Percentiles rank a stretch among this genome's conserved stretches.
These are phyloP conservation scores for Cenchrus americanus DNA, from an alignment of 176 grass and related monocot species.

Conservation along the genomic window DNA sequence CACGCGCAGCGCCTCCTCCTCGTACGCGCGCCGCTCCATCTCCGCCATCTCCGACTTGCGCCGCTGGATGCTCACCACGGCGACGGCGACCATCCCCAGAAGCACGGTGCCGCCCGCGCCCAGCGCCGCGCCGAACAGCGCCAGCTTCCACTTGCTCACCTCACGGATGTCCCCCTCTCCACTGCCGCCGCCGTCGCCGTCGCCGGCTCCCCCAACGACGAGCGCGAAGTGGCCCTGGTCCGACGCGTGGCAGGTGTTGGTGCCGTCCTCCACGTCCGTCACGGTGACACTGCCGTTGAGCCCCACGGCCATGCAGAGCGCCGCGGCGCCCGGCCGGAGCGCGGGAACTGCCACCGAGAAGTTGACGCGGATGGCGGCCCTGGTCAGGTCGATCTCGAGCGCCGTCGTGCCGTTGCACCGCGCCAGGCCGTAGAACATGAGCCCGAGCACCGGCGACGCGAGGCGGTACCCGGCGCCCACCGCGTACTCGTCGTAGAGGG, in stretches of 20 bases:
- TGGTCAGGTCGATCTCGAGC: slow-evolving; percentile 53
- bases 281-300: slow-evolving; percentile 50
- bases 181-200: neutral
- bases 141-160: slow-evolving; percentile 83
- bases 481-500: slow-evolving; percentile 55
- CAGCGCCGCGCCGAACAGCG: slow-evolving; percentile 65
- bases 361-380: slow-evolving; percentile 73
- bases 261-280: slow-evolving; percentile 54
- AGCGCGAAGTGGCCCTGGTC: slow-evolving; percentile 88
- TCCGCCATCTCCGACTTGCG: slow-evolving; percentile 65
- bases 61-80: slow-evolving; percentile 65
- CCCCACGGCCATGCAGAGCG: slow-evolving; percentile 70
- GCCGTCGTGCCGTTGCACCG: slow-evolving; percentile 23
- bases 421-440: slow-evolving; percentile 73
- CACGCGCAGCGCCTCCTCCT: slow-evolving; percentile 84
- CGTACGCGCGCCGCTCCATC: slow-evolving; percentile 86
- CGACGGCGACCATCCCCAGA: slow-evolving; percentile 71
- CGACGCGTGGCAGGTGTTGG: slow-evolving; percentile 53
- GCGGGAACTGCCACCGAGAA: slow-evolving; percentile 58
- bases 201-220: slow-evolving; percentile 42
- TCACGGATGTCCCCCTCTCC: slow-evolving; percentile 36
- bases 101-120: slow-evolving; percentile 69
- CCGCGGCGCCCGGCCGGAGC: slow-evolving; percentile 36
- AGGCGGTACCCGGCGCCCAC: slow-evolving; percentile 55
- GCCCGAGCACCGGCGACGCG: slow-evolving; percentile 78